Base-by-base conservation (phyloP, 2,329 filamentous ascomycete species). In the Graphiopsis chlorocephala region DNA sequence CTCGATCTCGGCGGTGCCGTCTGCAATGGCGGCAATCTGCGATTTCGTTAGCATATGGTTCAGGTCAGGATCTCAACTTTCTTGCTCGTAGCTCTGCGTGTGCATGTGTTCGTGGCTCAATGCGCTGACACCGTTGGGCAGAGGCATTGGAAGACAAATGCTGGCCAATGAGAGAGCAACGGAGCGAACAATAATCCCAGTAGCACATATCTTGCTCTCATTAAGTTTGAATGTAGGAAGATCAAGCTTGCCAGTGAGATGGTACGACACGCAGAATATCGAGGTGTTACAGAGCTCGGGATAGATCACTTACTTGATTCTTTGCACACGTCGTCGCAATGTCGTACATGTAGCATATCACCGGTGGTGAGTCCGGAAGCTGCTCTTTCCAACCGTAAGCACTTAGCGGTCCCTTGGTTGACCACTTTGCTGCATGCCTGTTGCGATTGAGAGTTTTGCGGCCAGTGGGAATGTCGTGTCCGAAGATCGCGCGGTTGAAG, bases 381-480 rank as follows among this genome's bases (percentile, higher is more conserved):
- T 77, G 68, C 53, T 84, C 82, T 67, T 78, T 84, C 65, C 83
- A 77, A 29, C 74, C 70, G 71, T 80, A 25, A 77, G 79, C 57
- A 75, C 77, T 4, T 71, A 70, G 3, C 76, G 79, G 3, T 75
- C 81, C 66, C 66, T 74, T 55, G 2, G 78, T 81, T 4, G 75
- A 73, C 64, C 83, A 83, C 38, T 61, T 66, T 33, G 64, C 77
- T 15, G 73, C 5, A 69, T 61, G 0, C 66, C 72, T 1, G 78
- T 81, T 7, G 76, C 75, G 0, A n/a, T 23, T 15, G 80, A 71
- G 47, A 78, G 79, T 31, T 17, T 59, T n/a, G 2, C 42, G 17
- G 0, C 86, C 86, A 3, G 85, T 87, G 0, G 84, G 82, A 56
- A 88, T 78, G 65, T 86, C 85, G 12, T 75, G 77, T 56, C 82